Evolutionary conservation across 2,329 filamentous ascomycete species (phyloP).

Genomic region (Teratosphaeria viscida): DNA sequence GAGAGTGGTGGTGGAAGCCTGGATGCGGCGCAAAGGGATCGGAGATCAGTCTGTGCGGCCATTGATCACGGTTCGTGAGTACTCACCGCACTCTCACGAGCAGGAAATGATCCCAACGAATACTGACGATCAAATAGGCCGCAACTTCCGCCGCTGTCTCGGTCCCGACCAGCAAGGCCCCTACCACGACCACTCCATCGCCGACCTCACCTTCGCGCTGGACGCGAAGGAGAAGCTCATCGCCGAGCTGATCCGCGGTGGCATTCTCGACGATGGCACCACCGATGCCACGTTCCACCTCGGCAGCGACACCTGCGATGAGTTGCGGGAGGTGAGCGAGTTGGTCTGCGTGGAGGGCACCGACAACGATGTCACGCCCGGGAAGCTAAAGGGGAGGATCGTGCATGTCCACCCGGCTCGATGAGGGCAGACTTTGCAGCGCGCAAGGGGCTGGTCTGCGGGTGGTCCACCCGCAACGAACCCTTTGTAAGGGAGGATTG

Average conservation of each 20-base stretch:
- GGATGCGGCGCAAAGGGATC: neutral
- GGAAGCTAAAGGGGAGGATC: neutral
- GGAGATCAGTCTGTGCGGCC: neutral
- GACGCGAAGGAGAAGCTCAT: neutral
- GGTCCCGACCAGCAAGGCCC: neutral
- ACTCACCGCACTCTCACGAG: neutral
- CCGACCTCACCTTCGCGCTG: neutral
- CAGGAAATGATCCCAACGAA: neutral
- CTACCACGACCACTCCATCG: neutral
- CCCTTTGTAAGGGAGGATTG: neutral
- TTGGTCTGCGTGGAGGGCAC: neutral
- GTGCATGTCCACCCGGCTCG: neutral
- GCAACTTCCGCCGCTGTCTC: neutral
- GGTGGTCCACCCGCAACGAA: neutral
- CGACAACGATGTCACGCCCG: neutral
- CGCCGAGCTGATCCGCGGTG: neutral
- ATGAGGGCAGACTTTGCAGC: neutral
- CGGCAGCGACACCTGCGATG: neutral
- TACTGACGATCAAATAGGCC: neutral
- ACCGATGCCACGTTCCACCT: neutral
- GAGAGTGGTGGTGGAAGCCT: neutral
- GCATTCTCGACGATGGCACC: neutral
- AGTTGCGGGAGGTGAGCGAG: neutral
- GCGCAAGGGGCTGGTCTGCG: neutral
- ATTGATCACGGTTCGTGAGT: neutral